Conservation (phyloP, 495 filamentous ascomycete genomes). For the Neurospora sp. region DNA sequence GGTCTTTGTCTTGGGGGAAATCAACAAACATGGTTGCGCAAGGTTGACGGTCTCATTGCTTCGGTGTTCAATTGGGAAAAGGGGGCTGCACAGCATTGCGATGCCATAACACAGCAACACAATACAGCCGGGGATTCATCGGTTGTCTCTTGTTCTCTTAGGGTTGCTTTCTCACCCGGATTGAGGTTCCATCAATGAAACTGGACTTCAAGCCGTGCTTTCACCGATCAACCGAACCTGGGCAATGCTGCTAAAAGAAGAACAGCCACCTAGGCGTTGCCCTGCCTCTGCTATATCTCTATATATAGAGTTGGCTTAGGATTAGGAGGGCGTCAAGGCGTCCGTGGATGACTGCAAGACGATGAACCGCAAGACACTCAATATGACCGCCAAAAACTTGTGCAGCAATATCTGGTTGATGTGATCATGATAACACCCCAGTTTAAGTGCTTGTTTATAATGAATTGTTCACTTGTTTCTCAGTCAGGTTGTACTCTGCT, state of each 20-base stretch:
- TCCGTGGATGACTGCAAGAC: neutral
- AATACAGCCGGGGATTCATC: conserved; percentile 21
- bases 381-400: neutral
- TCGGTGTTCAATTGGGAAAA: conserved; percentile 42
- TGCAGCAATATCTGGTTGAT: neutral
- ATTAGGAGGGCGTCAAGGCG: neutral
- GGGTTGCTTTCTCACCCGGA: conserved; percentile 36
- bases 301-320: neutral
- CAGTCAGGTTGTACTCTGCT: neutral
- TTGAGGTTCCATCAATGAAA: conserved; percentile 29
- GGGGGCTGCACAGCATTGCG: conserved; percentile 20
- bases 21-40: conserved; percentile 12
- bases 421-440: neutral
- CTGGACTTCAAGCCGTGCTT: conserved; percentile 26
- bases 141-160: conserved; percentile 35
- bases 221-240: neutral
- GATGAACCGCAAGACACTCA: conserved; percentile 1
- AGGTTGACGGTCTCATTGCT: conserved; percentile 38
- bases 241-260: neutral
- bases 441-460: neutral
- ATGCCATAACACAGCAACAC: conserved; percentile 31
- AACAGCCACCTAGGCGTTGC: neutral
- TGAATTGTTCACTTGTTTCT: neutral
- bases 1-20: conserved; percentile 15
- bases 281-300: neutral